These are phyloP conservation scores for Erigeron philadelphicus DNA, from an alignment of 140 eudicot species.

Conservation along the genomic window DNA sequence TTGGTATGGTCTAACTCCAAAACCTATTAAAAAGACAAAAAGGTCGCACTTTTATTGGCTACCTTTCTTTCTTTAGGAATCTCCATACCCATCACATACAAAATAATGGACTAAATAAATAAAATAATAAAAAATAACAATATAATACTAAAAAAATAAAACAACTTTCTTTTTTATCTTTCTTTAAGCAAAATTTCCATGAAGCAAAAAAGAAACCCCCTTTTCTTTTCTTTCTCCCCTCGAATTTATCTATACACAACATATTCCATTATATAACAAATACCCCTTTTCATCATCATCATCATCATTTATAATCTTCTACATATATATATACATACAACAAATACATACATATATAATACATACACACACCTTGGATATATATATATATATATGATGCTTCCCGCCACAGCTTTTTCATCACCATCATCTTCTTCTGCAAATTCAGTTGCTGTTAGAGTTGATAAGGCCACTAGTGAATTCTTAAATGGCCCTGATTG, in stretches of 20 bases:
- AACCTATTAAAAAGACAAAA: slow-evolving; percentile 31
- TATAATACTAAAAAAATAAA: neutral
- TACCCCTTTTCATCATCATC: neutral
- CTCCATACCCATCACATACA: slow-evolving; percentile 16
- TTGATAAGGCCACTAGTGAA: slow-evolving; percentile 95
- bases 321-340: neutral
- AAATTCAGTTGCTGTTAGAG: slow-evolving; percentile 62
- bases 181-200: slow-evolving; percentile 27
- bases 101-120: neutral
- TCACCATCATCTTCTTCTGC: slow-evolving; percentile 55
- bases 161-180: too few relatives aligned
- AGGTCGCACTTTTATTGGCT: slow-evolving; percentile 36
- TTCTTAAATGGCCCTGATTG: slow-evolving; percentile 92
- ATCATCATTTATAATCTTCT: neutral
- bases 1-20: neutral
- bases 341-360: neutral
- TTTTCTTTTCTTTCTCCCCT: slow-evolving; percentile 24
- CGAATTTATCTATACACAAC: slow-evolving; percentile 12
- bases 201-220: slow-evolving; percentile 20
- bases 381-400: slow-evolving; percentile 32
- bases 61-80: slow-evolving; percentile 39
- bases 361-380: neutral
- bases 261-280: neutral
- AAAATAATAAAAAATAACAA: neutral
- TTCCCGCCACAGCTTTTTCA: slow-evolving; percentile 52